Conservation (phyloP, 176 grass and related monocot genomes). For the Oryza officinalis region DNA sequence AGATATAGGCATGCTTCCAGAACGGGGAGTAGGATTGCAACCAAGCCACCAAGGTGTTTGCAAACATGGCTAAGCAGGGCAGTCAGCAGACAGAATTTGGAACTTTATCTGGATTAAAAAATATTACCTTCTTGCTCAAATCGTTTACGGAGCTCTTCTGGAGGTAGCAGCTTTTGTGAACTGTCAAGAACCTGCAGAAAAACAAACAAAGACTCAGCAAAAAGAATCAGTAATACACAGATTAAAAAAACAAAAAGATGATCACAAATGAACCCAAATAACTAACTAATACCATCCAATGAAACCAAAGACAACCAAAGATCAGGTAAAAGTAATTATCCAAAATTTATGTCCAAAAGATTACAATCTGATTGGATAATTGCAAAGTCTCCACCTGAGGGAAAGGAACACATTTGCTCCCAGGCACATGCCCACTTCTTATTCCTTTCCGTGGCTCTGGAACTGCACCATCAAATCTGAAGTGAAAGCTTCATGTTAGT, state of each 20-base stretch:
- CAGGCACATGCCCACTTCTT: constrained; percentile 85
- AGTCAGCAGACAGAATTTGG: not conserved
- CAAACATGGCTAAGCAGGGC: not conserved
- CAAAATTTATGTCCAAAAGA: constrained; percentile 1
- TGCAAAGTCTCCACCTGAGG: constrained; percentile 54
- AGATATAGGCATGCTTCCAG: not conserved
- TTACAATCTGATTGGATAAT: constrained; percentile 19
- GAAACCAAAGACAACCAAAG: not conserved
- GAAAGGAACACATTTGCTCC: constrained; percentile 96
- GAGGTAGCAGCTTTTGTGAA: constrained; percentile 75
- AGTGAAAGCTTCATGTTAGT: constrained; percentile 41
- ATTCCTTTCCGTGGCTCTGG: constrained; percentile 95
- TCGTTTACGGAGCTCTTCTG: constrained; percentile 67
- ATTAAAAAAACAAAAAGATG: constrained; percentile 1
- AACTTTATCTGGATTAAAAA: constrained; percentile 18
- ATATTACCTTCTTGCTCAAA: constrained; percentile 82
- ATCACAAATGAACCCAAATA: not conserved
- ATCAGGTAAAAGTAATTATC: constrained; percentile 5
- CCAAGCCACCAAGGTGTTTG: not conserved
- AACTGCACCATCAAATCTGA: constrained; percentile 85
- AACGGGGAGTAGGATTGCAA: not conserved
- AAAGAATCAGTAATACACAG: not conserved
- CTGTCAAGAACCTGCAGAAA: constrained; percentile 83
- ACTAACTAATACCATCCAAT: not conserved
- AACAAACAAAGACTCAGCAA: constrained; percentile 26